A percentile compares a stretch with the other conserved stretches of the same genome.
phyloP scores from a whole-genome alignment of 805 yeast genomes.

The Cyberlindnera americana region DNA sequence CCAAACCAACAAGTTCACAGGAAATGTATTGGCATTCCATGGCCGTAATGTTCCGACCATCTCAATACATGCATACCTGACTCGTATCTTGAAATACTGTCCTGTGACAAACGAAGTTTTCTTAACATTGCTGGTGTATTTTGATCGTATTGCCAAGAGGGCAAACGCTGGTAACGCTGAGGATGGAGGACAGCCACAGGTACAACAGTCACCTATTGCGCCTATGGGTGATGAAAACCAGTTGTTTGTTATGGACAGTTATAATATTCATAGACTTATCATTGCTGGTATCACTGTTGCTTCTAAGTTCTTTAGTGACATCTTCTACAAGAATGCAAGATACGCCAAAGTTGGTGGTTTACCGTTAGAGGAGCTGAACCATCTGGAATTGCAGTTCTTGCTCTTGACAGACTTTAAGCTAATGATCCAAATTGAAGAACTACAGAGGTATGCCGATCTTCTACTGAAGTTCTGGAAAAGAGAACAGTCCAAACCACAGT shows the following conservation, averaged over 20 bases:
- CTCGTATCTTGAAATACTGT: slow-evolving; percentile 91
- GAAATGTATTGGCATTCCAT: slow-evolving; percentile 83
- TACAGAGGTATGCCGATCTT: slow-evolving; percentile 86
- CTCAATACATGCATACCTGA: slow-evolving; percentile 80
- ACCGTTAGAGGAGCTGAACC: slow-evolving; percentile 89
- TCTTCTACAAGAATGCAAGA: slow-evolving; percentile 88
- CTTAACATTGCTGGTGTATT: slow-evolving; percentile 82
- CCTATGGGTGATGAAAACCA: slow-evolving; percentile 39
- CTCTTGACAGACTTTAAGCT: slow-evolving; percentile 80
- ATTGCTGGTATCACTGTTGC: slow-evolving; percentile 95
- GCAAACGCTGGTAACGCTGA: slow-evolving; percentile 51
- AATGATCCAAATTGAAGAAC: slow-evolving; percentile 84
- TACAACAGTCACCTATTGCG: slow-evolving; percentile 3
- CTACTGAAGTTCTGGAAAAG: slow-evolving; percentile 80
- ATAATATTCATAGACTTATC: slow-evolving; percentile 89
- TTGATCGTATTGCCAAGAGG: slow-evolving; percentile 87
- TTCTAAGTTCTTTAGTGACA: slow-evolving; percentile 90
- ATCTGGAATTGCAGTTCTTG: slow-evolving; percentile 85
- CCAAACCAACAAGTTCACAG: slow-evolving; percentile 46
- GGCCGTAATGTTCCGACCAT: slow-evolving; percentile 98
- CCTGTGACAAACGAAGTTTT: slow-evolving; percentile 98
- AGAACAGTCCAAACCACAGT: slow-evolving; percentile 34
- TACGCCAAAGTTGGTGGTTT: slow-evolving; percentile 96
- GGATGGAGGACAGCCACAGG: slow-evolving; percentile 16
- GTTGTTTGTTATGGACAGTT: slow-evolving; percentile 91